A percentile compares a stretch with the other conserved stretches of the same genome.
These are phyloP conservation scores for Cerioporus squamosus DNA, from an alignment of 1,284 basidiomycete species.

Conservation along the genomic window DNA sequence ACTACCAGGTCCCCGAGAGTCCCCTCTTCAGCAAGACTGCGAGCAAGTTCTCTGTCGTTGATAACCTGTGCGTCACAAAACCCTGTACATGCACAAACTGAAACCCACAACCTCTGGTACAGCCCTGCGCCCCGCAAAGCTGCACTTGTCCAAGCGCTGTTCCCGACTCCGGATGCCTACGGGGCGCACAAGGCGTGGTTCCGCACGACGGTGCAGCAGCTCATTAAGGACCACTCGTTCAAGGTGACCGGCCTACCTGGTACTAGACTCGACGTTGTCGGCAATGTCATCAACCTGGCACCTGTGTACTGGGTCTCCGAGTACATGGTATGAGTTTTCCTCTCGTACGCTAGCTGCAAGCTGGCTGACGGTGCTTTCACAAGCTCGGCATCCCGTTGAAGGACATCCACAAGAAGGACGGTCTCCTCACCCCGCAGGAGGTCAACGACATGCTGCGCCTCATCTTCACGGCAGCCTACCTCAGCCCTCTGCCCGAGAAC, in stretches of 20 bases:
- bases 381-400: slow-evolving; percentile 70
- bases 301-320: slow-evolving; percentile 70
- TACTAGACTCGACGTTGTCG: slow-evolving; percentile 67
- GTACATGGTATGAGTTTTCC: slow-evolving; percentile 52
- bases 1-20: slow-evolving; percentile 39
- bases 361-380: neutral
- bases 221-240: slow-evolving; percentile 45
- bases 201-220: slow-evolving; percentile 37
- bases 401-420: slow-evolving; percentile 46
- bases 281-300: slow-evolving; percentile 71
- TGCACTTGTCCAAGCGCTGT: slow-evolving; percentile 27
- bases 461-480: slow-evolving; percentile 62
- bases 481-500: slow-evolving; percentile 55
- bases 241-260: slow-evolving; percentile 36
- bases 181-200: slow-evolving; percentile 42
- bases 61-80: slow-evolving; percentile 9
- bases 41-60: slow-evolving; percentile 17
- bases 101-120: slow-evolving; percentile 6
- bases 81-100: slow-evolving; percentile 29
- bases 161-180: slow-evolving; percentile 22
- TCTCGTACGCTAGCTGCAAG: neutral
- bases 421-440: slow-evolving; percentile 53
- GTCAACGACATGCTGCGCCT: slow-evolving; percentile 44
- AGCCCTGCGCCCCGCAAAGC: slow-evolving; percentile 19
- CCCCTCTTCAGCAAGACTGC: slow-evolving; percentile 13